These are phyloP conservation scores for Cytospora piceicola DNA, from an alignment of 2,329 filamentous ascomycete species.

Conservation along the genomic window DNA sequence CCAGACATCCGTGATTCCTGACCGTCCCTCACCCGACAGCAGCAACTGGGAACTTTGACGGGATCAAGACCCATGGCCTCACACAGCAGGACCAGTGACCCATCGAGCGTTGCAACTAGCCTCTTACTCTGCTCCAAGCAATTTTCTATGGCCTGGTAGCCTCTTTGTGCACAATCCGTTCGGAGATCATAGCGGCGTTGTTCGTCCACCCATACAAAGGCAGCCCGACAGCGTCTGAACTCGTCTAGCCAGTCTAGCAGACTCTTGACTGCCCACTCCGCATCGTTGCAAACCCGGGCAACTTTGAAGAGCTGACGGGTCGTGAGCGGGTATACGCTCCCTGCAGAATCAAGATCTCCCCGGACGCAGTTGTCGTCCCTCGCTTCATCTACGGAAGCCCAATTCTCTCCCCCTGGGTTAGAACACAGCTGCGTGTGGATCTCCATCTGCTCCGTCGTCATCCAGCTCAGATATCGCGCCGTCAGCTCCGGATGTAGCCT, in stretches of 20 bases:
- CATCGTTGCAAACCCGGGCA: slow-evolving; percentile 6
- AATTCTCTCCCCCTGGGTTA: background rate
- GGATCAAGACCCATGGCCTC: background rate
- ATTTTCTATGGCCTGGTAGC: background rate
- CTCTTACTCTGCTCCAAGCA: background rate
- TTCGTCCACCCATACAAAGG: background rate
- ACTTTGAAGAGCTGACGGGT: slow-evolving; percentile 1
- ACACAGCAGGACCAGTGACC: background rate
- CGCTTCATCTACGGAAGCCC: no score
- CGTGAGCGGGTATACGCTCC: slow-evolving; percentile 9
- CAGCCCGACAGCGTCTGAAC: background rate
- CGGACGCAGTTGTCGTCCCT: background rate
- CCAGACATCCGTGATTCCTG: background rate
- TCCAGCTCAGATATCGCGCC: slow-evolving; percentile 1
- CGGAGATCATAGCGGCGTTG: no score
- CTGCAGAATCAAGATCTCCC: background rate
- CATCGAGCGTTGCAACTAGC: background rate
- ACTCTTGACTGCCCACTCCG: background rate
- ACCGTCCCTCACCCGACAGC: background rate
- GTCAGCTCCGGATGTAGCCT: background rate
- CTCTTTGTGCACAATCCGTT: no score
- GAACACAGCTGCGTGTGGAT: background rate
- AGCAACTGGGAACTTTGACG: background rate
- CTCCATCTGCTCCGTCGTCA: slow-evolving; percentile 6
- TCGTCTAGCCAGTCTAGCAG: background rate